phyloP scores from a whole-genome alignment of 2,329 filamentous ascomycete genomes.

The Botryotinia convoluta region DNA sequence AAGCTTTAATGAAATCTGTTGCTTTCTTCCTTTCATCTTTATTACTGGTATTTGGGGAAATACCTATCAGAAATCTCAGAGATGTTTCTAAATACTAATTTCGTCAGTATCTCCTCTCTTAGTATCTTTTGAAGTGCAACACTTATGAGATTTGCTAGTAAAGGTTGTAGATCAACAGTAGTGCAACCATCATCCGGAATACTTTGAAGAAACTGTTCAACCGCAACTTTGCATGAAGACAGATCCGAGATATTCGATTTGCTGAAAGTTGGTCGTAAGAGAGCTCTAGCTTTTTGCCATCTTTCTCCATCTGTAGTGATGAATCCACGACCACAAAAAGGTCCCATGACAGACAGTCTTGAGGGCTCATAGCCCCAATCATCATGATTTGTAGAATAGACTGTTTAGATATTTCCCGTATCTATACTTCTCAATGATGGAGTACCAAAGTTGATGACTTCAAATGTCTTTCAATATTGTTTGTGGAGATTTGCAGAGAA shows the following conservation, averaged over 20 bases:
- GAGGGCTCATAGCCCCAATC: slow-evolving; percentile 45
- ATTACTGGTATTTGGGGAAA: background rate
- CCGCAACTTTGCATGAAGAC: background rate
- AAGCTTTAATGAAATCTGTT: background rate
- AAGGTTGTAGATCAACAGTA: background rate
- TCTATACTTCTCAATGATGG: slow-evolving; percentile 48
- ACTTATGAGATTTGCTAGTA: background rate
- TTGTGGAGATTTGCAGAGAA: background rate
- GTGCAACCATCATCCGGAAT: background rate
- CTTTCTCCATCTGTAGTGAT: slow-evolving; percentile 21
- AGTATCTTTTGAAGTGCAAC: background rate
- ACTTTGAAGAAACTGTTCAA: background rate
- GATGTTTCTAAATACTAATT: background rate
- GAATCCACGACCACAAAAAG: slow-evolving; percentile 22
- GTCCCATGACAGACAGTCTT: background rate
- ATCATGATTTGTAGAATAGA: slow-evolving; percentile 51
- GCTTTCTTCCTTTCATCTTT: background rate
- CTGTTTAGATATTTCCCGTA: slow-evolving; percentile 53
- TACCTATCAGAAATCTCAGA: background rate
- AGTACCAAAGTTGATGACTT: slow-evolving; percentile 24
- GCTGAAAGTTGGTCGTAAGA: slow-evolving; percentile 52
- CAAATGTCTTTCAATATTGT: background rate
- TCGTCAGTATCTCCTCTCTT: background rate
- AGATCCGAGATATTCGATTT: slow-evolving; percentile 60
- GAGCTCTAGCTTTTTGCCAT: slow-evolving; percentile 32